phyloP scores from a whole-genome alignment of 2,329 filamentous ascomycete genomes.

The Arthrobotrys entomopaga region DNA sequence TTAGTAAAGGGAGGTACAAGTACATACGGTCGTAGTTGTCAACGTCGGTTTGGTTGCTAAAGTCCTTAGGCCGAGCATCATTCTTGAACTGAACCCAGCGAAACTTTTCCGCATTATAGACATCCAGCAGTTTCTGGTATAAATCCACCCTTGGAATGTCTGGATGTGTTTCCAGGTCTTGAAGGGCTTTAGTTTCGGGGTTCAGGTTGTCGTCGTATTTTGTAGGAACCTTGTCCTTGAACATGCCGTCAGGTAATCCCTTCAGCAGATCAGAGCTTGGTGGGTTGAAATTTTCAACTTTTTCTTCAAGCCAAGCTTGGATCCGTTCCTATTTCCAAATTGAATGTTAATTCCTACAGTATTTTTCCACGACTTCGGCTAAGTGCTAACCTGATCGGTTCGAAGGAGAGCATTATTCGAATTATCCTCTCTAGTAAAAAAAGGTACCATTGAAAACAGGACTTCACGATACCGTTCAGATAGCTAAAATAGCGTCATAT shows the following conservation, averaged over 20 bases:
- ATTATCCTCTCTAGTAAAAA: too few species aligned
- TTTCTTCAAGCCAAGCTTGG: not conserved
- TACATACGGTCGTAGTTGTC: not conserved
- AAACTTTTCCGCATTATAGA: conserved; percentile 2
- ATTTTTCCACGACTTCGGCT: too few species aligned
- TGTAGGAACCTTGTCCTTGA: not conserved
- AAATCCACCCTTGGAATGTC: not conserved
- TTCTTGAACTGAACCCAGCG: conserved; percentile 8
- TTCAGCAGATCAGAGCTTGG: not conserved
- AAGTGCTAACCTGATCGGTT: too few species aligned
- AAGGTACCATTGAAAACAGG: too few species aligned
- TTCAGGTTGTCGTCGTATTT: not conserved
- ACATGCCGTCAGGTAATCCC: not conserved
- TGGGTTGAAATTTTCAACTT: not conserved
- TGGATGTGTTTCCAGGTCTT: not conserved
- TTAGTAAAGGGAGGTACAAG: not conserved
- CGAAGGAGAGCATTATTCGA: too few species aligned
- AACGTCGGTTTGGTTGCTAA: not conserved
- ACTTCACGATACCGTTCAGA: too few species aligned
- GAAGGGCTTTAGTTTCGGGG: not conserved
- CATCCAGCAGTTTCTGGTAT: conserved; percentile 18
- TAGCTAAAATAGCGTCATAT: too few species aligned
- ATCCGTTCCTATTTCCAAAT: too few species aligned
- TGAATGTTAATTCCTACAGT: too few species aligned
- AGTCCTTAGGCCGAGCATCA: not conserved